Base-by-base conservation (phyloP, 2,329 filamentous ascomycete genomes). In the Neopestalotiopsis clavispora region DNA sequence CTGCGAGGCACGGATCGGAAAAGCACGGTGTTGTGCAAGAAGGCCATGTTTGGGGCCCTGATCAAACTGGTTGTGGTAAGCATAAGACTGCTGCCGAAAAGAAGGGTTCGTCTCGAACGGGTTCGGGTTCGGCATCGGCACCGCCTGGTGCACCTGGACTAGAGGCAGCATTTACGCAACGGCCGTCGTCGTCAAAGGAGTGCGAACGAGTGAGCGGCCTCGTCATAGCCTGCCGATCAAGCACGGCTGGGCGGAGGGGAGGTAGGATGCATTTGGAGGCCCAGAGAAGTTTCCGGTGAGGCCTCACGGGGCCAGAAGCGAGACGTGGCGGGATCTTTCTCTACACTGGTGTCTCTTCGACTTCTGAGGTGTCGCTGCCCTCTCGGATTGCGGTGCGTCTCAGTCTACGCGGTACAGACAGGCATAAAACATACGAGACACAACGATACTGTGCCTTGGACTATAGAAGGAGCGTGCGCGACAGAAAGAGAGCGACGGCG, bases 111-210 rank as follows among this genome's bases (percentile, higher is more conserved):
- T 20, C 32, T 84, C 80, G 73, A 81, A 77, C 69, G 80, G 81
- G 68, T 79, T 78, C 69, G 80, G 81, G 68, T 79, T 78, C 69
- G 80, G 79, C 60, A 80, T 78, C 69, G 82, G 84, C 83, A 85
- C 84, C 83, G 81, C 80, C 73, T 78, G 84, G 82, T 85, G 83
- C 81, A 82, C 83, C 76, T 87, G 86, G 69, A 86, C 78, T 71
- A 84, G 80, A 72, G 86, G 84, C 70, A 86, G 80, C 85, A 87
- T 87, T 69, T 73, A 71, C 71, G 65, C 34, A 45, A 23, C 57
- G 38, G 65, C 13, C 28, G 20, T 17, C 30, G 52, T 42, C 23
- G 58, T 23, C 30, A 72, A 76, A 73, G 68, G 72, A 75, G 69
- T 68, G 73, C 73, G 58, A 71, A 57, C 52, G 65, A 23, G 32